Base-by-base conservation (phyloP, 2,329 filamentous ascomycete species). In the Cryphonectria parasitica region DNA sequence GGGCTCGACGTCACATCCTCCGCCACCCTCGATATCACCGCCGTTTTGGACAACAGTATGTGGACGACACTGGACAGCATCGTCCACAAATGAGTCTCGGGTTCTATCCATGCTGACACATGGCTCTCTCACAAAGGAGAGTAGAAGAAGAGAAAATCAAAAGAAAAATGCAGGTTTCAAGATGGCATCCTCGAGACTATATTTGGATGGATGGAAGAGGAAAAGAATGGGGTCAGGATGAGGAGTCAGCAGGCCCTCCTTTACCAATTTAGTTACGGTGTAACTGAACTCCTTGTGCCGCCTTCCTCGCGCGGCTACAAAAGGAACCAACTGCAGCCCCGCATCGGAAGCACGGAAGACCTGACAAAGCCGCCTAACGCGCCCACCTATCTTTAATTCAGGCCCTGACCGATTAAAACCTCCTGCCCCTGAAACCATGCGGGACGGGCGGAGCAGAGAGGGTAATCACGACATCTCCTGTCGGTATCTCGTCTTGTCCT, bases 41-140 rank as follows among this genome's bases (percentile, higher is more conserved):
- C 62, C 45, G 39, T 11, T 39, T 2, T 66, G 36, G 22, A 52
- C 41, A 19, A 31, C 31, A 25, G 17, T n/a, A 19, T 28, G 58
- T n/a, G 60, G 22, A 5, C n/a, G 28, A 22, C 39, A 7, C 31
- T 54, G 43, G 22, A 36, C 19, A 22, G 22, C 1, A 25, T 56
- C 34, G 34, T 41, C 66, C 25, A 36, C 39, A 11, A 45, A 41
- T n/a, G 65, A 64, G 41, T 60, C 39, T 28, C 36, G 39, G 41
- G 61, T 68, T 65, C 69, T 49, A 60, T 68, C 52, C 69, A 71
- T 71, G 69, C 61, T 68, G 43, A 41, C 31, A 71, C 69, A 71
- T 64, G 60, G 66, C 65, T 56, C 66, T 49, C 45, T n/a, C 45
- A n/a, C 45, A 49, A 11, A 49, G 22, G 45, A 45, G 43, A 19